These are phyloP conservation scores for Trichoderma erinaceum DNA, from an alignment of 495 filamentous ascomycete species.

Conservation along the genomic window DNA sequence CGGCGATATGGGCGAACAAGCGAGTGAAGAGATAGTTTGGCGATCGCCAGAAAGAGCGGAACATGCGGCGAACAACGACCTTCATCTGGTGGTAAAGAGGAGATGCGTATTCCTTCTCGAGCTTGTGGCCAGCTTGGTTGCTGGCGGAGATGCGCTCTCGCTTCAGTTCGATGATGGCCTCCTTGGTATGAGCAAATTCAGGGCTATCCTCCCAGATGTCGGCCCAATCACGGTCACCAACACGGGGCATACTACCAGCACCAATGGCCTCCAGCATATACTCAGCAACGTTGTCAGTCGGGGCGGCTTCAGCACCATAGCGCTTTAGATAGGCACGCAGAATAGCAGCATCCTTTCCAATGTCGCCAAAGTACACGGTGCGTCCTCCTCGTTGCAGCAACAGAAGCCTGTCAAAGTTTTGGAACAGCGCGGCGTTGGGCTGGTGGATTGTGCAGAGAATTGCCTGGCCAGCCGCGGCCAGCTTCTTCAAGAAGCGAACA, in stretches of 20 bases:
- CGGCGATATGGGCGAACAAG: slow-evolving; percentile 67
- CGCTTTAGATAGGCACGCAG: slow-evolving; percentile 42
- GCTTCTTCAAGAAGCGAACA: slow-evolving; percentile 78
- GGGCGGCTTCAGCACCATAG: slow-evolving; percentile 48
- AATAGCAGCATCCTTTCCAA: slow-evolving; percentile 44
- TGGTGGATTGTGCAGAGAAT: slow-evolving; percentile 93
- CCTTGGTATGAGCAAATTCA: slow-evolving; percentile 62
- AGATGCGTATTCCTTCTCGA: slow-evolving; percentile 67
- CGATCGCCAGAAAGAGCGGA: slow-evolving; percentile 65
- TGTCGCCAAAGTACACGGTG: slow-evolving; percentile 67
- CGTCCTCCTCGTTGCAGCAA: slow-evolving; percentile 63
- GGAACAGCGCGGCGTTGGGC: slow-evolving; percentile 77
- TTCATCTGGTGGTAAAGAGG: slow-evolving; percentile 66
- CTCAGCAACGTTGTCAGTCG: slow-evolving; percentile 72
- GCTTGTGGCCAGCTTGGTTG: slow-evolving; percentile 30
- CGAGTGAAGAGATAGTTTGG: slow-evolving; percentile 74
- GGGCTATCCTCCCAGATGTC: slow-evolving; percentile 70
- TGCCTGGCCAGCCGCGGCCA: slow-evolving; percentile 76
- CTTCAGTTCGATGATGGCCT: slow-evolving; percentile 63
- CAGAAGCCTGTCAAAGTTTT: slow-evolving; percentile 68
- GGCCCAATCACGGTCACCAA: slow-evolving; percentile 72
- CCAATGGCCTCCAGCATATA: slow-evolving; percentile 87
- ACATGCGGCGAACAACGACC: slow-evolving; percentile 56
- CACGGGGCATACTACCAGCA: slow-evolving; percentile 64
- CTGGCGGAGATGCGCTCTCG: slow-evolving; percentile 44